Percentiles rank a stretch among this genome's conserved stretches.
phyloP scores from a whole-genome alignment of 768 basidiomycete species.

The Leccinum rimulosum region DNA sequence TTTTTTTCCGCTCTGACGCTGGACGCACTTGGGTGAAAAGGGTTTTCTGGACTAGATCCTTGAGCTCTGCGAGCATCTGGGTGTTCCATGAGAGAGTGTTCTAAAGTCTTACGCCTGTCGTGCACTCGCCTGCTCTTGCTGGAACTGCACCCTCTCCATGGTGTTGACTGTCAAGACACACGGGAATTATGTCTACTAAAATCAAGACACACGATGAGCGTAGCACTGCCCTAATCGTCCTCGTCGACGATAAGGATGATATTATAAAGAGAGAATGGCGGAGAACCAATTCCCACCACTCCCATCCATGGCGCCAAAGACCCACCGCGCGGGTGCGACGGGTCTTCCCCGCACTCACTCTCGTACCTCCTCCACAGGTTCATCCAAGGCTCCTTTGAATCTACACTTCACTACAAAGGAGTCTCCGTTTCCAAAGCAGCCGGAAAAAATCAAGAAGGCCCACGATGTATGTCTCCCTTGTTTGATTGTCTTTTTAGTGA shows the following conservation, averaged over 20 bases:
- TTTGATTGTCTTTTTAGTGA: slow-evolving; percentile 10
- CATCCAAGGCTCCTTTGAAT: slow-evolving; percentile 55
- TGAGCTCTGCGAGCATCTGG: slow-evolving; percentile 93
- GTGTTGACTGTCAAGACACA: slow-evolving; percentile 4
- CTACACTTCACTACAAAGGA: slow-evolving; percentile 73
- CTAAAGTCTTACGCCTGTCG: not conserved
- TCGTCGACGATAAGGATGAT: slow-evolving; percentile 12
- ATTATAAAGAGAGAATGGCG: slow-evolving; percentile 27
- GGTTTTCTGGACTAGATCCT: slow-evolving; percentile 82
- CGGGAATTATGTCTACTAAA: not conserved
- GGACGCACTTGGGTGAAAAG: slow-evolving; percentile 73
- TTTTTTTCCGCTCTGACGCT: not conserved
- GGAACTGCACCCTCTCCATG: slow-evolving; percentile 94
- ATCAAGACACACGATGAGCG: not conserved
- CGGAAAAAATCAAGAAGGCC: slow-evolving; percentile 55
- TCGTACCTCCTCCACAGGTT: slow-evolving; percentile 53
- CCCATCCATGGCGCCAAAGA: slow-evolving; percentile 48
- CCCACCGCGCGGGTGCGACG: slow-evolving; percentile 44
- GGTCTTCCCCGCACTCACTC: slow-evolving; percentile 59
- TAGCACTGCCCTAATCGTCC: slow-evolving; percentile 2
- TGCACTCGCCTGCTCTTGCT: slow-evolving; percentile 77
- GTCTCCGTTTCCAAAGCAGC: slow-evolving; percentile 36
- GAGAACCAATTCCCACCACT: slow-evolving; percentile 29
- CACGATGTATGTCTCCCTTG: slow-evolving; percentile 14
- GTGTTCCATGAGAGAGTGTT: slow-evolving; percentile 5